Percentiles rank a stretch among this genome's conserved stretches.
phyloP scores from a whole-genome alignment of 2,329 filamentous ascomycete species.

The Pseudocercospora macadamiae region DNA sequence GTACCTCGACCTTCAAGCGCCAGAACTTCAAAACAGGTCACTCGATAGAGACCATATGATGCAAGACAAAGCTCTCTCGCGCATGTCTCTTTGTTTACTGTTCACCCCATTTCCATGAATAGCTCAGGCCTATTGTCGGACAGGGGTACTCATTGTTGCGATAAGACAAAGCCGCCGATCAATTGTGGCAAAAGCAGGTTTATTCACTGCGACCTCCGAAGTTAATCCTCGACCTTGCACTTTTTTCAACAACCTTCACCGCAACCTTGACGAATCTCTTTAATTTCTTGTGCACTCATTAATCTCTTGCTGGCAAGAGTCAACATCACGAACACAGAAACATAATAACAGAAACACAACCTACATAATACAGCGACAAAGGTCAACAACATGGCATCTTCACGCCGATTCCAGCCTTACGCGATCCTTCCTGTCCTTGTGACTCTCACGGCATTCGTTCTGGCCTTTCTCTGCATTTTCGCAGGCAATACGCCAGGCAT shows the following conservation, averaged over 20 bases:
- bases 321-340: neutral
- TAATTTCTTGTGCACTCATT: neutral
- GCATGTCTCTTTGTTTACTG: neutral
- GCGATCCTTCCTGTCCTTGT: slow-evolving; percentile 39
- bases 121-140: neutral
- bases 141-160: neutral
- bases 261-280: slow-evolving; percentile 1
- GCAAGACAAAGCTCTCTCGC: neutral
- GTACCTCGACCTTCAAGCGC: neutral
- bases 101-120: neutral
- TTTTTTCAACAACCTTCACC: neutral
- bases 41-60: neutral
- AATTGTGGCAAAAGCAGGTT: neutral
- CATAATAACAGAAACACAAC: neutral
- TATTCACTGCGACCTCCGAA: slow-evolving; percentile 6
- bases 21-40: too few relatives aligned
- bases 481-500: slow-evolving; percentile 60
- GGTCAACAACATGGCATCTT: slow-evolving; percentile 5
- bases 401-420: slow-evolving; percentile 20
- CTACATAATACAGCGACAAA: neutral
- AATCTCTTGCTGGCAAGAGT: slow-evolving; percentile 7
- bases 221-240: neutral
- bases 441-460: slow-evolving; percentile 58
- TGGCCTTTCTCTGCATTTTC: slow-evolving; percentile 64
- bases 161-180: neutral